Evolutionary conservation across 352 stramenopile genomes (phyloP).

Genomic region (Pythium apleroticum): DNA sequence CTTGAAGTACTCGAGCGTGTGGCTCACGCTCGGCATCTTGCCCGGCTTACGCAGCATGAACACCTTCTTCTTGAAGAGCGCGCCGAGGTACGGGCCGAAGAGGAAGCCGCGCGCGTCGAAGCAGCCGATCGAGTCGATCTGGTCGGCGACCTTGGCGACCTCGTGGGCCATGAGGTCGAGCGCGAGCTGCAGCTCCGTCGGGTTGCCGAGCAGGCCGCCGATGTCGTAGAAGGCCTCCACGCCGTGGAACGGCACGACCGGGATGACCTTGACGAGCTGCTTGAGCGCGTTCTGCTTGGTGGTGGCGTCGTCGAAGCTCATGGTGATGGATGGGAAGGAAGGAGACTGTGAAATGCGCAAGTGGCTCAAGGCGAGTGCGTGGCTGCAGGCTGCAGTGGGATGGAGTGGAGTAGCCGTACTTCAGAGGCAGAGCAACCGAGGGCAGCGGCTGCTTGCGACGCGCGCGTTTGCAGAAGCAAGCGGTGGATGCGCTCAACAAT

Average conservation of each 20-base stretch:
- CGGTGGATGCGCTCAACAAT: no score
- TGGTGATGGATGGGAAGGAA: conserved; percentile 1
- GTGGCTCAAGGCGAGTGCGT: background rate
- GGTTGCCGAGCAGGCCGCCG: conserved; percentile 90
- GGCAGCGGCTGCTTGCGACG: no score
- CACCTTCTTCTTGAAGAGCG: conserved; percentile 96
- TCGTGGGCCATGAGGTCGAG: conserved; percentile 92
- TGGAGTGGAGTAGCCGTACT: no score
- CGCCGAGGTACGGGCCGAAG: conserved; percentile 93
- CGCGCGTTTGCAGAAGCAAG: no score
- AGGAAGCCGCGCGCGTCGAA: conserved; percentile 98
- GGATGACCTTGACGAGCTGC: conserved; percentile 87
- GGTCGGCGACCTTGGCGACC: conserved; percentile 47
- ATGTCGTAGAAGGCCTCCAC: conserved; percentile 97
- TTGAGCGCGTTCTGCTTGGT: conserved; percentile 51
- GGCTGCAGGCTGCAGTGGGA: background rate
- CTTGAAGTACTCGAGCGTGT: conserved; percentile 92
- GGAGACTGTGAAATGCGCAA: background rate
- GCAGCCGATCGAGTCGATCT: conserved; percentile 85
- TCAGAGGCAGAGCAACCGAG: no score
- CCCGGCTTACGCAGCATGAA: conserved; percentile 98
- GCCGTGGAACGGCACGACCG: conserved; percentile 96
- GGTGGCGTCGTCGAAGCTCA: conserved; percentile 46
- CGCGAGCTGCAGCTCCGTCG: conserved; percentile 86
- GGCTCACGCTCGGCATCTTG: conserved; percentile 96